Base-by-base conservation (phyloP, 2,329 filamentous ascomycete species). In the Aspergillus felis region DNA sequence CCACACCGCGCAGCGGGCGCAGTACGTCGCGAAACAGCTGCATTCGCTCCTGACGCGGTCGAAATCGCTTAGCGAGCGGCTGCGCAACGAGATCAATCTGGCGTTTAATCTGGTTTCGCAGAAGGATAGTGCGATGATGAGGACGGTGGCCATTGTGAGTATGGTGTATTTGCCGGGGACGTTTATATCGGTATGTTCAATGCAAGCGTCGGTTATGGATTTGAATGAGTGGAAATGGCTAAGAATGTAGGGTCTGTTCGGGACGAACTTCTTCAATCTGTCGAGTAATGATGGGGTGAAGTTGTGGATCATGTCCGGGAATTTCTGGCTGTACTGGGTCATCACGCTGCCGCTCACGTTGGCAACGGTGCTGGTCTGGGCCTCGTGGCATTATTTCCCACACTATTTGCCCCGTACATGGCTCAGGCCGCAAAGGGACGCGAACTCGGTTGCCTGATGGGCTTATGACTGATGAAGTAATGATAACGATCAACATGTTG, bases 51-150 rank as follows among this genome's bases (percentile, higher is more conserved):
- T 62, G 24, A 62, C 61, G 12, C 62, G 71, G 17, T 65, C 69
- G 2, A 60, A 61, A 27, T 68, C 70, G 7, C 52, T 73, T 14
- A 63, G 66, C 10, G 68, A 68, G 29, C 62, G 72, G 28, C 57
- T 74, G 44, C 60, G 60, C n/a, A 71, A 72, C 57, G 71, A 74
- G 58, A 73, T 74, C 35, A 69, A 69, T 42, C 58, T 73, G 41
- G 68, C 65, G 7, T 73, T 70, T 54, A 72, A 74, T 42, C 60
- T 70, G 7, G 67, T 72, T 47, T 71, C 71, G 6, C 71, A 74
- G 55, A 51, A 60, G 2, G 69, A 73, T 38, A 70, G 62, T 35
- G 58, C 61, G 7, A 63, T 68, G 48, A 73, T 74, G 69, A 68
- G 67, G 60, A 67, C 65, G 4, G 64, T 72, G 17, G 65, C 66